Base-by-base conservation (phyloP, 768 basidiomycete species). In the Melanogaster broomeanus region DNA sequence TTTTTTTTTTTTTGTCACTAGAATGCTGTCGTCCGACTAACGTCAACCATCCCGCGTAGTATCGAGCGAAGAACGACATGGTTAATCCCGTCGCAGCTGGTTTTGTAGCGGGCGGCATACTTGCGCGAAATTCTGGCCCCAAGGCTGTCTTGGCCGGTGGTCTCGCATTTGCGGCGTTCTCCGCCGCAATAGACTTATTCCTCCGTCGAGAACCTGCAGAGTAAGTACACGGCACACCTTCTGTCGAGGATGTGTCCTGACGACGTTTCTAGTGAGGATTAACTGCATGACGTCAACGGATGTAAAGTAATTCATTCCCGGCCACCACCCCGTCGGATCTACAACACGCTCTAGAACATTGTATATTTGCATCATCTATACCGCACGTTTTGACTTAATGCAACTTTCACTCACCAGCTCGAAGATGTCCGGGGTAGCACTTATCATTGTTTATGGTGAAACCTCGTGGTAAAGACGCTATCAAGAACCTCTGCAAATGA, bases 21-120 rank as follows among this genome's bases (percentile, higher is more conserved):
- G 21, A 30, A 24, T 6, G 3, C 45, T 30, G 31, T 13, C 31
- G 31, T 22, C 33, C 0, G 21, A 37, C 12, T 27, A 1, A 11
- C 40, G 11, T 25, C 60, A 30, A 65, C 13, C 0, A 22, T 18
- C 28, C 16, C 3, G 7, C 31, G 3, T 54, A 97, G 95, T 98
- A 97, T 71, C 93, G 96, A 40, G 95, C 93, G 9, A 93, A 86
- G 72, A 95, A 97, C 63, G 96, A 98, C 68, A 90, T 98, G 60
- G 87, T 84, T 49, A 98, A 98, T 66, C 88, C 93, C 10, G 81
- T 93, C 16, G 81, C 85, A 12, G 87, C 90, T 6, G 96, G 96
- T 1, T 93, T 96, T 66, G 66, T 94, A 4, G 83, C 93, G 3
- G 96, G 96, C 25, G 93, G 88, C 33, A 75, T 97, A 18, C 82